Percentiles rank a stretch among this genome's conserved stretches.
phyloP scores from a whole-genome alignment of 805 yeast genomes.

The Candida xyloterini region DNA sequence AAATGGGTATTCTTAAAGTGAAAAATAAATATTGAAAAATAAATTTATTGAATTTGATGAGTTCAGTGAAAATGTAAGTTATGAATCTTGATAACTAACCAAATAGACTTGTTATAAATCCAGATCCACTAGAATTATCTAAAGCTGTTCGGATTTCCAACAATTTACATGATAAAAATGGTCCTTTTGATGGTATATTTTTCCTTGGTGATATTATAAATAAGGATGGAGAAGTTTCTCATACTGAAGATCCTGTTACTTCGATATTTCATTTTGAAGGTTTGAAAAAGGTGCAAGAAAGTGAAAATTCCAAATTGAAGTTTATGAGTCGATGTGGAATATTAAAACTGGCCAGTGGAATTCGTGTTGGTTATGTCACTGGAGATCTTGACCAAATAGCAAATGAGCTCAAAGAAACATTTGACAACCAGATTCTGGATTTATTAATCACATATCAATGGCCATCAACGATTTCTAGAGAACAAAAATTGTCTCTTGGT shows the following conservation, averaged over 20 bases:
- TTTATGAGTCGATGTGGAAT: slow-evolving; percentile 36
- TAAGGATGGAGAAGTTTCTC: slow-evolving; percentile 8
- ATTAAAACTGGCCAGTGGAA: slow-evolving; percentile 40
- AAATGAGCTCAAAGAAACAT: slow-evolving; percentile 16
- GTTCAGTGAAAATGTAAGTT: slow-evolving; percentile 9
- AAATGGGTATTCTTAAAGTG: not conserved
- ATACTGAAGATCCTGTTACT: slow-evolving; percentile 18
- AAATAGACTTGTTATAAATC: slow-evolving; percentile 42
- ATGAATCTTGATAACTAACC: not conserved
- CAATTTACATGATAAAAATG: slow-evolving; percentile 51
- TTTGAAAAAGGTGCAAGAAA: not conserved
- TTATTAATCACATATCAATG: slow-evolving; percentile 58
- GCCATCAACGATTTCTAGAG: slow-evolving; percentile 52
- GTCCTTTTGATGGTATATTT: slow-evolving; percentile 60
- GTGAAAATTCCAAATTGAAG: slow-evolving; percentile 28
- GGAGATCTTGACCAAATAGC: slow-evolving; percentile 33
- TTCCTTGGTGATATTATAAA: slow-evolving; percentile 46
- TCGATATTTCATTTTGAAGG: slow-evolving; percentile 30
- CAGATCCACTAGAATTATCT: slow-evolving; percentile 39
- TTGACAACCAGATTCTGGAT: slow-evolving; percentile 39
- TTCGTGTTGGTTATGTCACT: slow-evolving; percentile 46
- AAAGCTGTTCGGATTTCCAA: slow-evolving; percentile 46
- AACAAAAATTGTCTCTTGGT: slow-evolving; percentile 40
- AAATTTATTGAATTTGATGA: not conserved
- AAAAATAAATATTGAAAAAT: slow-evolving; percentile 3